A percentile compares a stretch with the other conserved stretches of the same genome.
Conservation (phyloP, 306 rosid species). For the Cicer chorassanicum region DNA sequence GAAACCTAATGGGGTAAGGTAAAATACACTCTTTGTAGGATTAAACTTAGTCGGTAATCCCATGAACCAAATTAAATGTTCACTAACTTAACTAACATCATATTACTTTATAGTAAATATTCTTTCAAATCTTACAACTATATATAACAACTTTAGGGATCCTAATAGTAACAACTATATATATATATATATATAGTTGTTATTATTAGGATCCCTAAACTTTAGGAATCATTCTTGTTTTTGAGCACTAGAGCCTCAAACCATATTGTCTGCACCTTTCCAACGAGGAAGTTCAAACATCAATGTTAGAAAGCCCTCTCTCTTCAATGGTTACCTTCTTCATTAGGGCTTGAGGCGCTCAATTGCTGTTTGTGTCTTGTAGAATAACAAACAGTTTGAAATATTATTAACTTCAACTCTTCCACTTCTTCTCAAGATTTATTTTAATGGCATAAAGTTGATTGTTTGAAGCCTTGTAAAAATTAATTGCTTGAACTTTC, state of each 20-base stretch:
- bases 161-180: background rate
- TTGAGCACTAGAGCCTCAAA: background rate
- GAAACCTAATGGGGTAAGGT: slow-evolving; percentile 13
- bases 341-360: slow-evolving; percentile 27
- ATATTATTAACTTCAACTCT: slow-evolving; percentile 14
- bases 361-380: slow-evolving; percentile 22
- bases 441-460: background rate
- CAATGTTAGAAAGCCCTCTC: background rate
- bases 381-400: slow-evolving; percentile 17
- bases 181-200: background rate
- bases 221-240: background rate
- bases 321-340: slow-evolving; percentile 11
- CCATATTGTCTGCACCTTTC: background rate
- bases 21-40: slow-evolving; percentile 17
- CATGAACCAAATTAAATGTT: slow-evolving; percentile 8
- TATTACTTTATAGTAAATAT: slow-evolving; percentile 20
- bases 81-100: slow-evolving; percentile 4
- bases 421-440: slow-evolving; percentile 6
- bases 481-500: background rate
- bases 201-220: slow-evolving; percentile 29
- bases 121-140: slow-evolving; percentile 1
- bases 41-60: background rate
- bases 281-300: background rate
- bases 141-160: too few relatives aligned
- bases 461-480: slow-evolving; percentile 1